Evolutionary conservation across 441 rosid genomes (phyloP).

Genomic region (Populus hybrid): DNA sequence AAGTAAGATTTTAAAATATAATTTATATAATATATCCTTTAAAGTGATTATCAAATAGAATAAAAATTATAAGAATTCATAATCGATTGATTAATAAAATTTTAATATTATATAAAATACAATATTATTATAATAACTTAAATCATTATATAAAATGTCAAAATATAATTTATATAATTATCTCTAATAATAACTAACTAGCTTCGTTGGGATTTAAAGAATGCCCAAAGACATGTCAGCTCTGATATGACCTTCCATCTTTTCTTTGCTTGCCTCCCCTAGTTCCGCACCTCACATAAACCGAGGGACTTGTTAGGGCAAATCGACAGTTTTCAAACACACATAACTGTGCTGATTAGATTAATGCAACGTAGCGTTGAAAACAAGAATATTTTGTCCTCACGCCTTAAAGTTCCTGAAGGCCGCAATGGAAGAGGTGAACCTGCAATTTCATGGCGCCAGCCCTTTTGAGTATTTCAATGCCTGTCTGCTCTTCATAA

Average conservation of each 20-base stretch:
- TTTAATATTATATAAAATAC: accelerated
- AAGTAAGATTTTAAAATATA: too few species aligned
- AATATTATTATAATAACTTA: too few species aligned
- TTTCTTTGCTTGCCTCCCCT: too few species aligned
- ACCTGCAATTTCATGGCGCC: background rate
- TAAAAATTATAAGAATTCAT: accelerated
- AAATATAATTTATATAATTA: too few species aligned
- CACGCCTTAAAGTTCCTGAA: background rate
- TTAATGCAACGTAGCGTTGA: background rate
- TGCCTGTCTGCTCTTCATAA: background rate
- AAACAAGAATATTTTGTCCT: background rate
- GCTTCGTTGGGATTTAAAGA: too few species aligned
- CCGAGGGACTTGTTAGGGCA: background rate
- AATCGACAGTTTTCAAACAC: too few species aligned
- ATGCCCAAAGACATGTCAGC: too few species aligned
- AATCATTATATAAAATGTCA: accelerated
- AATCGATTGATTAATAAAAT: accelerated
- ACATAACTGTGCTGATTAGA: background rate
- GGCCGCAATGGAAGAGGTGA: background rate
- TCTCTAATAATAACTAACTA: too few species aligned
- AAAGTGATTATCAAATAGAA: too few species aligned
- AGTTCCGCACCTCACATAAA: background rate
- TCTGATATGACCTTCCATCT: too few species aligned
- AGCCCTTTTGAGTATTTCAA: background rate
- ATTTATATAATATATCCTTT: too few species aligned